Conservation (phyloP, 768 basidiomycete species). For the Termitomyces sp. region DNA sequence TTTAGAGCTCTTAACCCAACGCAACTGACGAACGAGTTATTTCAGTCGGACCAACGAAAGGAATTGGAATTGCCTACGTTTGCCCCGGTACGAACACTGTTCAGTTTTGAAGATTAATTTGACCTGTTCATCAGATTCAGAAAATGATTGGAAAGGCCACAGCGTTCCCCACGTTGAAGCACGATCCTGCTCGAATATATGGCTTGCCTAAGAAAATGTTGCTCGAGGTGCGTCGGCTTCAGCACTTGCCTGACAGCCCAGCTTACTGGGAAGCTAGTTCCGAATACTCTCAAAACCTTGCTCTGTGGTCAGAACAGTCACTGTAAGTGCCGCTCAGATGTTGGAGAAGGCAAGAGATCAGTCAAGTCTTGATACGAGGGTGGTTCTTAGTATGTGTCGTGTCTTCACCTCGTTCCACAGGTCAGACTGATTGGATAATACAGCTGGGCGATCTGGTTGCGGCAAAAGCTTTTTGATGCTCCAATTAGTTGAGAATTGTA, state of each 20-base stretch:
- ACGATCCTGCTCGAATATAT: constrained; percentile 56
- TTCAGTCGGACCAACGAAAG: constrained; percentile 31
- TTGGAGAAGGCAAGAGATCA: constrained; percentile 48
- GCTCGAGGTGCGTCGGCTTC: constrained; percentile 56
- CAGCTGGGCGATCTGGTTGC: constrained; percentile 70
- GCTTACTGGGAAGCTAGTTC: constrained; percentile 44
- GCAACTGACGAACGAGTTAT: constrained; percentile 37
- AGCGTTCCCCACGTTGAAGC: constrained; percentile 39
- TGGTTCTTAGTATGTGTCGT: constrained; percentile 60
- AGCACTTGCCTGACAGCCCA: neutral
- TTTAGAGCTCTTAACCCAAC: constrained; percentile 42
- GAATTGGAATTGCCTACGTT: constrained; percentile 39
- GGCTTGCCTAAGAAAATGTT: constrained; percentile 70
- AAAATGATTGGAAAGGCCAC: constrained; percentile 42
- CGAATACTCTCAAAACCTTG: constrained; percentile 67
- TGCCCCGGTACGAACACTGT: constrained; percentile 32
- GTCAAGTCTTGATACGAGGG: constrained; percentile 49
- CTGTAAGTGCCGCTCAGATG: constrained; percentile 48
- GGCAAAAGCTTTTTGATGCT: constrained; percentile 81
- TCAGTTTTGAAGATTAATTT: constrained; percentile 15
- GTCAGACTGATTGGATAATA: constrained; percentile 9
- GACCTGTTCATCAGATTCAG: constrained; percentile 14
- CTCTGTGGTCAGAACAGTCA: constrained; percentile 68
- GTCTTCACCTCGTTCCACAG: neutral
- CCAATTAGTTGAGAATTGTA: constrained; percentile 71